These are phyloP conservation scores for Fusarium lyarnte DNA, from an alignment of 2,329 filamentous ascomycete species.

Conservation along the genomic window DNA sequence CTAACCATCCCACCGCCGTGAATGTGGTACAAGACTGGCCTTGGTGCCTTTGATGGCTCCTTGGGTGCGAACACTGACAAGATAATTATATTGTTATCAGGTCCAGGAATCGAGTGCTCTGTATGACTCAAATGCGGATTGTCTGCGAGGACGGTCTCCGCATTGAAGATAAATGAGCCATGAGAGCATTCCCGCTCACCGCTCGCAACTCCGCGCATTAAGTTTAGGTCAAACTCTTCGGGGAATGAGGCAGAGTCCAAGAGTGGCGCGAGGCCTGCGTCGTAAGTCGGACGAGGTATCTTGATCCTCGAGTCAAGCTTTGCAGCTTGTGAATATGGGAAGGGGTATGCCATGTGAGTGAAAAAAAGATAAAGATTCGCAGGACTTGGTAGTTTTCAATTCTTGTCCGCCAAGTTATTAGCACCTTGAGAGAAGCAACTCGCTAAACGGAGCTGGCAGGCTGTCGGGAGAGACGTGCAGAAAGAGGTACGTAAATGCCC, in stretches of 20 bases:
- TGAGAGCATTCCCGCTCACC: constrained; percentile 1
- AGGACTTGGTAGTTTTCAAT: rapidly evolving
- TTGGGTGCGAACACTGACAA: neutral
- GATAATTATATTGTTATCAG: neutral
- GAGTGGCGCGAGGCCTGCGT: neutral
- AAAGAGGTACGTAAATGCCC: neutral
- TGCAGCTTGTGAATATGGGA: constrained; percentile 5
- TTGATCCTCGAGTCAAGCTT: constrained; percentile 5
- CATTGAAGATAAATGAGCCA: constrained; percentile 2
- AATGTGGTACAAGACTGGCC: constrained; percentile 2
- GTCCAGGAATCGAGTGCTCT: neutral
- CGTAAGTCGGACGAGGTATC: neutral
- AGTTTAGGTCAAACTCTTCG: constrained; percentile 1
- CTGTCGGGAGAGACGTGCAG: neutral
- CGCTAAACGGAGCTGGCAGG: neutral
- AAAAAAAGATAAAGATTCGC: rapidly evolving
- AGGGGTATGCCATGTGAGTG: neutral
- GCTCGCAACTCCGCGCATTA: constrained; percentile 3
- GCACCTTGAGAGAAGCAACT: neutral
- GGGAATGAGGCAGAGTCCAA: constrained; percentile 3
- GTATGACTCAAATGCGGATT: neutral
- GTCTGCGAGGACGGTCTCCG: neutral
- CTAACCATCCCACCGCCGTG: constrained; percentile 3
- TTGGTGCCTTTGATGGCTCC: neutral
- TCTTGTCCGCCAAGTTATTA: neutral